Base-by-base conservation (phyloP, 73 alveolate species). In the Blepharisma japonicum region DNA sequence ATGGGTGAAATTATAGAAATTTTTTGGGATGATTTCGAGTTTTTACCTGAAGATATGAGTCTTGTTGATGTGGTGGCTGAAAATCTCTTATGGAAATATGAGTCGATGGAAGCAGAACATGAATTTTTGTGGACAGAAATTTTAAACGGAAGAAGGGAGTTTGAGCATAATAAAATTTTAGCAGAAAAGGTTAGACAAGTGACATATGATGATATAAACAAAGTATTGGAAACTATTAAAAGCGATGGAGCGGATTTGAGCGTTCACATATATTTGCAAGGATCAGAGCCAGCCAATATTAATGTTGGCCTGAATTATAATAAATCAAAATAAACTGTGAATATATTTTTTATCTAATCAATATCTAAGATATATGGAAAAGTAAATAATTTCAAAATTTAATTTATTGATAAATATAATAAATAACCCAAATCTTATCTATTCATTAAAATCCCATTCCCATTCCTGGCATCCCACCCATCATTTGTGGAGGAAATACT, bases 111-210 rank as follows among this genome's bases (percentile, higher is more conserved):
- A 8, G 47, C 14, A 1, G 14, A 20, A 61, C 23, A 14, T 25
- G 39, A 20, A 14, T 8, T 8, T 61, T 9, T 25, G 18, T 61
- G 74, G 74, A 61, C 18, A 61, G 74, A 61, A 61, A 61, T 61
- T 61, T 14, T 2, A 8, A 8, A 14, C 2, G 74, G 46, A 8
- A 61, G 74, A 39, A 14, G 23, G n/a, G 11, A 8, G 5, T 61
- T 61, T 61, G 74, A 25, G 23, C 23, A 20, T 4, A 25, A 61
- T 61, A 25, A 25, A 2, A 14, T 0, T 25, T 14, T 61, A 18
- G 46, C 49, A 14, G 47, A n/a, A 61, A 9, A 14, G 2, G 74
- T 61, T 1, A n/a, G 23, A 39, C 14, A 61, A n/a, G 47, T 61
- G 23, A 61, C 18, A 18, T 61, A 14, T 8, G 23, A 61, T 1